phyloP scores from a whole-genome alignment of 176 grass and related monocot genomes.

The Triticum turgidum region DNA sequence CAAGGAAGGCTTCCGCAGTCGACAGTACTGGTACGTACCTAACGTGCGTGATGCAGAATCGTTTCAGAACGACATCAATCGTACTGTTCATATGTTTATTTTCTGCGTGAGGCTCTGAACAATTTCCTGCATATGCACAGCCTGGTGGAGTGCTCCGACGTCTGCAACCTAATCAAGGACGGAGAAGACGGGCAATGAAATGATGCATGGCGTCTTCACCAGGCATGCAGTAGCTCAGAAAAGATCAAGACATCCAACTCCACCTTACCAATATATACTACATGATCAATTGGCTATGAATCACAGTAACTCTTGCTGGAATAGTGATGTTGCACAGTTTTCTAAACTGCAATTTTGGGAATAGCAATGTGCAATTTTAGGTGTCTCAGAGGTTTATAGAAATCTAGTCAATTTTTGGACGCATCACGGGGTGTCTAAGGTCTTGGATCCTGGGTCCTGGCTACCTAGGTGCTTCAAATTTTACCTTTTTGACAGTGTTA shows the following conservation, averaged over 20 bases:
- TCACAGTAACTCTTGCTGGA: background rate
- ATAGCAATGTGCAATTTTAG: background rate
- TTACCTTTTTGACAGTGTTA: background rate
- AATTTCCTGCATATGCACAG: background rate
- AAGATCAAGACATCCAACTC: background rate
- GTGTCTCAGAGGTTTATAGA: background rate
- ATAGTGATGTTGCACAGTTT: background rate
- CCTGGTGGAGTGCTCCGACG: constrained; percentile 67
- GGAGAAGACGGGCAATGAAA: constrained; percentile 62
- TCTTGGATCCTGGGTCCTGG: background rate
- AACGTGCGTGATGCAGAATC: background rate
- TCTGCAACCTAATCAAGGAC: constrained; percentile 81
- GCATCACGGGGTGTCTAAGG: background rate
- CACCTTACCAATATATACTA: too few relatives aligned
- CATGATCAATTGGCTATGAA: too few relatives aligned
- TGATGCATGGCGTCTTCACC: background rate
- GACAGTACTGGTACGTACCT: constrained; percentile 51
- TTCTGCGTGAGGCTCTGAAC: background rate
- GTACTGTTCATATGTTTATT: background rate
- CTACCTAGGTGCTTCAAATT: background rate
- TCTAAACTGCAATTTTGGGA: background rate
- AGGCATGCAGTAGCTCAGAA: background rate
- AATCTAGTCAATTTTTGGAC: background rate
- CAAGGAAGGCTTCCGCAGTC: constrained; percentile 65
- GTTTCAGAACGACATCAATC: background rate